Evolutionary conservation across 768 basidiomycete genomes (phyloP).

Genomic region (Astraeus odoratus): DNA sequence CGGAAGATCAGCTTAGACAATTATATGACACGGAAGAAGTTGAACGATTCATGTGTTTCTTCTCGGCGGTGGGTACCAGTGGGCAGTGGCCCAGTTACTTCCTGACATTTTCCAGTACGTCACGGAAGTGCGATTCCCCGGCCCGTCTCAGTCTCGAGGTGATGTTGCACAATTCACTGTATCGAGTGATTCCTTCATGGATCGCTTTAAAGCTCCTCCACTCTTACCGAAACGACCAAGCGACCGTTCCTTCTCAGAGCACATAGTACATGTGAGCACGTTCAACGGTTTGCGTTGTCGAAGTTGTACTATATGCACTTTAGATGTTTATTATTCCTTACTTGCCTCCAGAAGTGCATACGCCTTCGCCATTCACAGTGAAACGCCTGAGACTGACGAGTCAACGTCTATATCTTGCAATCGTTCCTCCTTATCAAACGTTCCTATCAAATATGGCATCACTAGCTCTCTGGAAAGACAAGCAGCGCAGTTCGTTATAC

Average conservation of each 20-base stretch:
- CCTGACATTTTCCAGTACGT: constrained; percentile 39
- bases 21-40: constrained; percentile 62
- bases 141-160: constrained; percentile 9
- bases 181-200: too few species aligned
- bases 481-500: constrained; percentile 37
- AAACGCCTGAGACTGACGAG: constrained; percentile 43
- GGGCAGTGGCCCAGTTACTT: background rate
- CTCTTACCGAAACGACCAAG: constrained; percentile 5
- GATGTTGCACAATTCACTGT: too few species aligned
- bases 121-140: constrained; percentile 42
- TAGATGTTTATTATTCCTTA: constrained; percentile 39
- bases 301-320: background rate
- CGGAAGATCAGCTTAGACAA: constrained; percentile 49
- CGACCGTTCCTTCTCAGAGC: constrained; percentile 21
- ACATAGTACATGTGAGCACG: constrained; percentile 19
- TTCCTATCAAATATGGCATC: constrained; percentile 32
- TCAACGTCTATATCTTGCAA: constrained; percentile 50
- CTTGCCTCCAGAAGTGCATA: constrained; percentile 36
- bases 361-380: constrained; percentile 45
- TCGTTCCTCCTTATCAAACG: constrained; percentile 42
- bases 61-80: constrained; percentile 45
- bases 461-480: constrained; percentile 53
- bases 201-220: constrained; percentile 2
- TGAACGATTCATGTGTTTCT: constrained; percentile 51
- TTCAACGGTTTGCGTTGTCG: constrained; percentile 1